These are phyloP conservation scores for Colletotrichum lini DNA, from an alignment of 2,329 filamentous ascomycete genomes.

Conservation along the genomic window DNA sequence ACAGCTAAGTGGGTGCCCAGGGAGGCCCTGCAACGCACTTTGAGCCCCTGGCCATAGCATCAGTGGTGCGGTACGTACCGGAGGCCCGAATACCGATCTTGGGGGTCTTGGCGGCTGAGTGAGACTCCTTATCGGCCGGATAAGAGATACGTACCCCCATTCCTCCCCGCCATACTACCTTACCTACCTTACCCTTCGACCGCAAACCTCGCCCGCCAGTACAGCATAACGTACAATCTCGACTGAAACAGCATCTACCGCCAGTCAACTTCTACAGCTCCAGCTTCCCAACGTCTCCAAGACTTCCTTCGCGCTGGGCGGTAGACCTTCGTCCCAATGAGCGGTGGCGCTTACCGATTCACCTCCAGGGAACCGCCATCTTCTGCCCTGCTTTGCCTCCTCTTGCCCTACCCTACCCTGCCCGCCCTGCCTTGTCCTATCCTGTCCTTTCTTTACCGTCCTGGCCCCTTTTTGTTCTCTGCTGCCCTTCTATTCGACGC, in stretches of 20 bases:
- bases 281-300: constrained; percentile 28
- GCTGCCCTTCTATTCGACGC: not conserved
- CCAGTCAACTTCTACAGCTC: constrained; percentile 28
- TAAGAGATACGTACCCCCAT: constrained; percentile 25
- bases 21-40: constrained; percentile 4
- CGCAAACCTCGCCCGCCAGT: constrained; percentile 14
- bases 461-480: not conserved
- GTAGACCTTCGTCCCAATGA: constrained; percentile 32
- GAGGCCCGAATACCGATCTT: constrained; percentile 23
- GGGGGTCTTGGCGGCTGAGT: not conserved
- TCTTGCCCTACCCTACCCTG: not conserved
- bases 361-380: constrained; percentile 11
- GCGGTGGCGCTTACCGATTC: constrained; percentile 25
- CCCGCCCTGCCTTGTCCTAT: not conserved
- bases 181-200: constrained; percentile 6
- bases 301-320: constrained; percentile 4
- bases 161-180: not conserved
- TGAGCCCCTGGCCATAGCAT: constrained; percentile 32
- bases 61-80: not conserved
- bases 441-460: constrained; percentile 1
- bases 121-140: constrained; percentile 21
- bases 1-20: not conserved
- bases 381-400: not conserved
- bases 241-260: constrained; percentile 38
- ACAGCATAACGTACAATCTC: constrained; percentile 42